Base-by-base conservation (phyloP, 2,329 filamentous ascomycete genomes). In the Aspergillus sp. region DNA sequence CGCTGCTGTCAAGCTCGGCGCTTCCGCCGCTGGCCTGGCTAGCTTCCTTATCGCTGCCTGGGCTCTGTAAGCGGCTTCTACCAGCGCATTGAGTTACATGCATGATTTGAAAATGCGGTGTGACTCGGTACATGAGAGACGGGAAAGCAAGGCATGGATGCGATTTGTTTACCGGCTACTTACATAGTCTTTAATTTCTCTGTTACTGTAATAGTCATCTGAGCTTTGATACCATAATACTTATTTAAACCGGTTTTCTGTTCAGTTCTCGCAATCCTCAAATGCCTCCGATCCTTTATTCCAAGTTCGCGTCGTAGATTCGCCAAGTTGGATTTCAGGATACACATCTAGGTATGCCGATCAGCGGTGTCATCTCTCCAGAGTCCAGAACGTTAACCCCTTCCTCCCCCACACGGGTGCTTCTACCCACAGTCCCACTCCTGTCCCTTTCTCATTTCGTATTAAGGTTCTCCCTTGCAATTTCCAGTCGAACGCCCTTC, bases 21-120 rank as follows among this genome's bases (percentile, higher is more conserved):
- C 66, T 50, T 75, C 72, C 24, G 66, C 70, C 23, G 72, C 68
- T 41, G 70, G 73, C 43, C 55, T 75, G 23, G 45, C 74, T 15
- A 74, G 74, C 37, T 62, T 75, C 46, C 59, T 73, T 14, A 55
- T 73, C 50, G 74, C 72, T 55, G 70, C 72, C 45, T 71, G 74
- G 55, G 72, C 70, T 64, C 69, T 77, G 63, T 77, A 68, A 72
- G 56, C n/a, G 35, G 24, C 27, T 6, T 2, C 24, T 31, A 14
- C 21, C 14, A 45, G 35, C 19, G 23, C 21, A 48, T 40, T 27
- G 31, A 44, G 14, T 24, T 19, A 17, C 27, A 33, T 43, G 37
- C 41, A 12, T 58, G 43, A 37, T 33, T 19, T 43, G 44, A 54
- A 58, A 44, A n/a, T 23, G 11, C 40, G 31, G 47, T 33, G 17